Evolutionary conservation across 192 early-diverging fungal species (phyloP), one percentile per base, ranked within the genome.

Genomic region (Entomortierella beljakovae): DNA sequence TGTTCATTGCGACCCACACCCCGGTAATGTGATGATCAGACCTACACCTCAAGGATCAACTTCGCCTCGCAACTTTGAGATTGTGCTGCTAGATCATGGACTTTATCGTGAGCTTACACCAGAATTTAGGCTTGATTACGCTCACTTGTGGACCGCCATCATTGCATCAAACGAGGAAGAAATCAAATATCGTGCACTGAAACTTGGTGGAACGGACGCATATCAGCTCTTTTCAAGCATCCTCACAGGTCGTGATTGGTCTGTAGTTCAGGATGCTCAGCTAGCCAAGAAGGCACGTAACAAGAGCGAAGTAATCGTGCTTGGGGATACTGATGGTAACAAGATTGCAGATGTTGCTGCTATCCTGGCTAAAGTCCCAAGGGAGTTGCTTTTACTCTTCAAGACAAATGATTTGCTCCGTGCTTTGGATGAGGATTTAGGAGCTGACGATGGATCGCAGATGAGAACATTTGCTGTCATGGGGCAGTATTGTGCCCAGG

Each of bases 1-100:
- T 61, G 88, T 93, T 15, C 97, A 98, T 81, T 96, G 94, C 71
- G 97, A 98, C 77, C 96, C 96, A 32, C 97, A 98, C 79, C 94
- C 96, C 11, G 96, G 96, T 10, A 98, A 98, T 77, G 65, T 95
- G 29, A 81, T 94, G 68, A 90, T 95, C 9, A 86, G 91, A 11
- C 88, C 91, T 18, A 26, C 69, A 57, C 69, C 80, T 31, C n/a
- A 59, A 38, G 81, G 84, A 49, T 63, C 81, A 1, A 18, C 49
- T 10, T 91, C 82, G 10, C 87, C 82, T 46, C 82, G 83, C 61
- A 96, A 97, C 74, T 98, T 98, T 84, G 92, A 96, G 49, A 83
- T 98, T 22, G 91, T 97, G 16, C 82, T 98, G 31, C 79, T 93
- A 62, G 92, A 93, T 61, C 97, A 98, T 82, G 97, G 97, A 28